Evolutionary conservation across 2,329 filamentous ascomycete genomes (phyloP).

Genomic region (Periconia digitata): DNA sequence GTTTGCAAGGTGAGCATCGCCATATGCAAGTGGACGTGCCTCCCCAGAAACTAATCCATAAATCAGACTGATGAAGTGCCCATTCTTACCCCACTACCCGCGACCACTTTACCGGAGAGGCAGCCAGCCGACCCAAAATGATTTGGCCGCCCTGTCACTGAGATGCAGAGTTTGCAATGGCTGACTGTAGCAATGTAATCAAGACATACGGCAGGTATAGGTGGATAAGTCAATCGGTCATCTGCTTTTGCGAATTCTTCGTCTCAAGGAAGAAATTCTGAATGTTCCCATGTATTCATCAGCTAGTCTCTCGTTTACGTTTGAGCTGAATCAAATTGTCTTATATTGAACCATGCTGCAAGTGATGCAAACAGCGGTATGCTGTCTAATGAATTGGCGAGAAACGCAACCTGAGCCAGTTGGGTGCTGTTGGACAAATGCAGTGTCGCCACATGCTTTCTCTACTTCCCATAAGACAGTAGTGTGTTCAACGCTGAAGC

Average conservation of each 20-base stretch:
- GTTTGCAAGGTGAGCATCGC: constrained; percentile 36
- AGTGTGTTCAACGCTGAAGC: no score
- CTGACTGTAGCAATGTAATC: background rate
- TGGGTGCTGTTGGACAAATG: no score
- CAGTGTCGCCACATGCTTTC: no score
- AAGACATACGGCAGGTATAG: background rate
- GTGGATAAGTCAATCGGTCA: constrained; percentile 19
- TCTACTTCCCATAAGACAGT: no score
- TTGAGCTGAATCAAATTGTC: constrained; percentile 27
- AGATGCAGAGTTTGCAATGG: background rate
- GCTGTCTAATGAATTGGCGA: background rate
- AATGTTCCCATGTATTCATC: constrained; percentile 25
- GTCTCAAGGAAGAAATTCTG: constrained; percentile 21
- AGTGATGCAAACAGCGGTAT: background rate
- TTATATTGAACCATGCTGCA: constrained; percentile 3
- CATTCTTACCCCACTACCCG: constrained; percentile 41
- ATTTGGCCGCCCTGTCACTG: background rate
- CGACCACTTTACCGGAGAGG: constrained; percentile 40
- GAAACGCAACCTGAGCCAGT: background rate
- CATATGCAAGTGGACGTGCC: background rate
- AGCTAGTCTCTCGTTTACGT: constrained; percentile 33
- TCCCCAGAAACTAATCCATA: constrained; percentile 4
- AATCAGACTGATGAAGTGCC: constrained; percentile 35
- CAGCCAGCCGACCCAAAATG: constrained; percentile 20
- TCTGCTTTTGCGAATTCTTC: constrained; percentile 30